A percentile compares a stretch with the other conserved stretches of the same genome.
These are phyloP conservation scores for Apiotrichum porosum DNA, from an alignment of 1,284 basidiomycete species.

Conservation along the genomic window DNA sequence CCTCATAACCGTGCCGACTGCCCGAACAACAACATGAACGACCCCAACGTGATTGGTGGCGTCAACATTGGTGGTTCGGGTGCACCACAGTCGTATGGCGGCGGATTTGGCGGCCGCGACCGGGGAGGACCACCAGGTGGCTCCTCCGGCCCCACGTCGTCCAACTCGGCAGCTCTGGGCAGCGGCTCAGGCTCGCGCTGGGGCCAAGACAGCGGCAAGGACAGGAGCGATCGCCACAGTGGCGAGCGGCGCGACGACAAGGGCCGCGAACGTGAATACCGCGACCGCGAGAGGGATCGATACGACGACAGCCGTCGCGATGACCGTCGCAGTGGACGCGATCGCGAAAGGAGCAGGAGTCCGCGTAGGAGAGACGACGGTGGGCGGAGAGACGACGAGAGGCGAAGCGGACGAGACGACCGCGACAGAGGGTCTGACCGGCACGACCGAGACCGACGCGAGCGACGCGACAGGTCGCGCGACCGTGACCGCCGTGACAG, in stretches of 20 bases:
- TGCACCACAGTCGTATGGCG: neutral
- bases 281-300: conserved; percentile 2
- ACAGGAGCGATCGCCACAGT: conserved; percentile 2
- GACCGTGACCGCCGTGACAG: neutral
- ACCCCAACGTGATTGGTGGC: conserved; percentile 28
- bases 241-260: neutral
- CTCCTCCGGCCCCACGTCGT: neutral
- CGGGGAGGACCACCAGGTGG: neutral
- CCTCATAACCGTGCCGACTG: conserved; percentile 72
- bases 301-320: neutral
- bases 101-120: neutral
- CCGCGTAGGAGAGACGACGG: neutral
- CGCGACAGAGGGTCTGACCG: conserved; percentile 1
- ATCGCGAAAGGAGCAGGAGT: conserved; percentile 2
- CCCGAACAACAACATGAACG: conserved; percentile 39
- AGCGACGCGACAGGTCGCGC: neutral
- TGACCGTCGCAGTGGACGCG: neutral
- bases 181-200: conserved; percentile 2
- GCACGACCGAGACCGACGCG: neutral
- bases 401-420: neutral
- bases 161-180: conserved; percentile 12
- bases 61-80: conserved; percentile 5
- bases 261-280: conserved; percentile 4
- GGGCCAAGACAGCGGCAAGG: conserved; percentile 4
- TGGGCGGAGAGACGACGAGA: neutral